phyloP scores from a whole-genome alignment of 176 grass and related monocot genomes.

The Hsuehochloa calcarea region DNA sequence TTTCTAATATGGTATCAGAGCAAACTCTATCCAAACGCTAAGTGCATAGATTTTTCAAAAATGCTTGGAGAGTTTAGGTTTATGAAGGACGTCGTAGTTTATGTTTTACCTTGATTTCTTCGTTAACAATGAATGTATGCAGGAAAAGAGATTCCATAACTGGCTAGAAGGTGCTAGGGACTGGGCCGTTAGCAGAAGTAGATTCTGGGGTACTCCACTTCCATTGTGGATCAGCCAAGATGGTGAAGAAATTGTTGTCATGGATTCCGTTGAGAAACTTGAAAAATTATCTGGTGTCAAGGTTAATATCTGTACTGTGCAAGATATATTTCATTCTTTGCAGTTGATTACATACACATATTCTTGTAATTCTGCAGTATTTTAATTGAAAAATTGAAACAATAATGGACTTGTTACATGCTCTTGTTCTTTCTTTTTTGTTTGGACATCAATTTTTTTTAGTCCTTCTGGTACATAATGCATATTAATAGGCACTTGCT shows the following conservation, averaged over 20 bases:
- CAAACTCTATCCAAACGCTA: too few relatives aligned
- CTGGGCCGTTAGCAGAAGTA: conserved; percentile 94
- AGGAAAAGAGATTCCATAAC: conserved; percentile 98
- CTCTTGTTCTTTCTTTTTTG: conserved; percentile 3
- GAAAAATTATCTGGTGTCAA: conserved; percentile 89
- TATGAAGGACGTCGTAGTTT: conserved; percentile 9
- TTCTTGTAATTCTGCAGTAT: conserved; percentile 11
- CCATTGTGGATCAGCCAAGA: conserved; percentile 93
- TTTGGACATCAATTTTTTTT: not conserved
- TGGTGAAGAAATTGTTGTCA: conserved; percentile 83
- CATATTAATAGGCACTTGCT: conserved; percentile 1
- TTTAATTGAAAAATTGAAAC: conserved; percentile 13
- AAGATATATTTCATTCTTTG: conserved; percentile 21
- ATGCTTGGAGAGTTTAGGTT: conserved; percentile 17
- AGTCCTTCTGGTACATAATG: not conserved
- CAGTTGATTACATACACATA: conserved; percentile 2
- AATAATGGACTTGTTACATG: not conserved
- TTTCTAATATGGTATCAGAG: too few relatives aligned
- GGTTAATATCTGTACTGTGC: conserved; percentile 47
- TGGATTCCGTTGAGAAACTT: conserved; percentile 92
- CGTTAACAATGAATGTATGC: conserved; percentile 21
- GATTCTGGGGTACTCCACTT: conserved; percentile 99
- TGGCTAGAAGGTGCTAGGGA: conserved; percentile 99
- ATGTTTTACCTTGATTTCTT: conserved; percentile 34
- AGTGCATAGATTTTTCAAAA: not conserved